Conservation (phyloP, 768 basidiomycete genomes). For the Agaricus sinodeliciosus region DNA sequence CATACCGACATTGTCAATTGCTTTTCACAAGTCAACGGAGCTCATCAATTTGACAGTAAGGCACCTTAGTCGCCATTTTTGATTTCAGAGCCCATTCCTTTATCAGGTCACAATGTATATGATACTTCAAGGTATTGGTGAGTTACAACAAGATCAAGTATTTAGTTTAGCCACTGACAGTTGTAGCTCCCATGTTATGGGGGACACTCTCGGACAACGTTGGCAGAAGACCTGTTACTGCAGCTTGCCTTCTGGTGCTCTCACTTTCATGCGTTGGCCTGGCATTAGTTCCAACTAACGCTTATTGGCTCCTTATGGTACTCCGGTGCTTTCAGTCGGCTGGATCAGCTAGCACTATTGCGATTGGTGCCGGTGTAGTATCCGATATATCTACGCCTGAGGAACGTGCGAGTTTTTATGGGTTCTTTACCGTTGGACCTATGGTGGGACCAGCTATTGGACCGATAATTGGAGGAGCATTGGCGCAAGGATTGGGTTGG, state of each 20-base stretch:
- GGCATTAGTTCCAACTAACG: conserved; percentile 42
- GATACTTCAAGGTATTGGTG: conserved; percentile 58
- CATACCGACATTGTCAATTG: conserved; percentile 58
- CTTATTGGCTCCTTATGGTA: conserved; percentile 74
- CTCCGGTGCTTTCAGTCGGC: conserved; percentile 77
- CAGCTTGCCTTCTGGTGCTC: conserved; percentile 58
- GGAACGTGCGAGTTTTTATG: conserved; percentile 72
- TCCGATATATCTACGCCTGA: conserved; percentile 68
- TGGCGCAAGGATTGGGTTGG: conserved; percentile 58
- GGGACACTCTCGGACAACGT: conserved; percentile 62
- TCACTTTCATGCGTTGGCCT: conserved; percentile 59
- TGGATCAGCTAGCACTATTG: conserved; percentile 75
- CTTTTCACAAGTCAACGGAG: conserved; percentile 60
- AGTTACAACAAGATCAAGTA: conserved; percentile 11
- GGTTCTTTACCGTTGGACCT: conserved; percentile 60
- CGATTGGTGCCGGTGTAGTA: conserved; percentile 73
- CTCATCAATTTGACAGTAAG: conserved; percentile 71
- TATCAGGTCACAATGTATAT: conserved; percentile 64
- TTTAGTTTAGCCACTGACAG: not conserved
- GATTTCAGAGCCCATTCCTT: not conserved
- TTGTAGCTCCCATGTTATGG: conserved; percentile 59
- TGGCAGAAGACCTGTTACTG: conserved; percentile 59
- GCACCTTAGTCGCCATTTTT: not conserved
- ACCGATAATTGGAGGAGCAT: conserved; percentile 52
- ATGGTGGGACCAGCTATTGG: conserved; percentile 62